Evolutionary conservation across 345 rosid genomes (phyloP), one percentile per base, ranked within the genome.

Genomic region (Turnera subulata): DNA sequence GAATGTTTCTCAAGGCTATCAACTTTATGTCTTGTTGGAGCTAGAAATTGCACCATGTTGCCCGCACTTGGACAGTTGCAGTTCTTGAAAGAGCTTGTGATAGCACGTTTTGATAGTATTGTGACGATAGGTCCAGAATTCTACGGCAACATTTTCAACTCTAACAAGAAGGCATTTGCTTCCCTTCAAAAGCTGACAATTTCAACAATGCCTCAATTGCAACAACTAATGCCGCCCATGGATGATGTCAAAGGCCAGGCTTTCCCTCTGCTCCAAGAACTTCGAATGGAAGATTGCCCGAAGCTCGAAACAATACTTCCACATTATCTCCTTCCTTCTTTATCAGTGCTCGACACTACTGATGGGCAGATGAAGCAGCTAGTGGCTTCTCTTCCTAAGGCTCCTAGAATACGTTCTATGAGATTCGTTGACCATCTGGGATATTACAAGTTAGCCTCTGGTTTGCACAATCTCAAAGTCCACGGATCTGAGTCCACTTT

Each of bases 201-300:
- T 35, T 59, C 53, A 23, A 25, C 38, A 9, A 63, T 63, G 55
- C 47, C n/a, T 22, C 18, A 46, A 17, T 63, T 35, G 59, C 54
- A 46, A 4, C 46, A 46, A 37, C 55, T 47, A 48, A 6, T 23
- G 35, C 26, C 38, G 3, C 46, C 2, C 33, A 13, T 10, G 20
- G 37, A 11, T 8, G 58, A 44, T 23, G 66, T 18, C 13, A 33
- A 29, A 15, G 39, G 29, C 38, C 49, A 37, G 50, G 69, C 69
- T 6, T 64, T 64, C 44, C 56, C 69, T 35, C 12, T 40, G n/a
- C 62, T 64, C 10, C 37, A n/a, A n/a, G n/a, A n/a, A n/a, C n/a
- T n/a, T n/a, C n/a, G n/a, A n/a, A n/a, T n/a, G n/a, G n/a, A n/a
- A 10, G 23, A 57, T 9, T 67, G 71, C 39, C 35, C 60, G 21